Evolutionary conservation across 164 flowering plant species (phyloP).

Genomic region (Sedum album): DNA sequence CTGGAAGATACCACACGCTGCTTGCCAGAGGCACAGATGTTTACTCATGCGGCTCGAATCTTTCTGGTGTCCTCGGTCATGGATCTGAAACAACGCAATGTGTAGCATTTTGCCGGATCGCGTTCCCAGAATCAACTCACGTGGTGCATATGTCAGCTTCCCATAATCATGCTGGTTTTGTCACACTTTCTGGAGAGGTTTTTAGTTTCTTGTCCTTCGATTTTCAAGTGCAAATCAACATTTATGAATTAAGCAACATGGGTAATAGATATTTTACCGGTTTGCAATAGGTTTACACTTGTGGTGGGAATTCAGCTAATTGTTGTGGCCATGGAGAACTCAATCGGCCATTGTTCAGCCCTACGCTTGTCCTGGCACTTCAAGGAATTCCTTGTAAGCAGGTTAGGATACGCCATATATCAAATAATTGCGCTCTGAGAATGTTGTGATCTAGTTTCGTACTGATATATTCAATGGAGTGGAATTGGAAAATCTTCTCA

Average conservation of each 20-base stretch:
- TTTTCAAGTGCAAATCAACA: neutral
- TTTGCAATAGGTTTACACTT: conserved; percentile 71
- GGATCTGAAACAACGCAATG: conserved; percentile 75
- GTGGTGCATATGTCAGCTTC: conserved; percentile 82
- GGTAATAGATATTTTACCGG: neutral
- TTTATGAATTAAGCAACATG: neutral
- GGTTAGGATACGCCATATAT: conserved; percentile 25
- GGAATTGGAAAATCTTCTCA: conserved; percentile 20
- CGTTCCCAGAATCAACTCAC: conserved; percentile 42
- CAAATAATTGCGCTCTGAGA: neutral
- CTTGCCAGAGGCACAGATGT: conserved; percentile 51
- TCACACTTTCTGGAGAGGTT: conserved; percentile 89
- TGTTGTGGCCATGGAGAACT: conserved; percentile 88
- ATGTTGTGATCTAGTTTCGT: neutral
- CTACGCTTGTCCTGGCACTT: conserved; percentile 75
- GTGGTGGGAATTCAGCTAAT: conserved; percentile 86
- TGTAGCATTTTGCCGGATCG: conserved; percentile 55
- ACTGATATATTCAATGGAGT: neutral
- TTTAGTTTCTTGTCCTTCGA: conserved; percentile 9
- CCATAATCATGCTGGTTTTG: conserved; percentile 90
- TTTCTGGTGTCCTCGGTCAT: conserved; percentile 94
- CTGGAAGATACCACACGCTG: conserved; percentile 90
- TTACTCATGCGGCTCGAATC: conserved; percentile 89
- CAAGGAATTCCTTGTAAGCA: conserved; percentile 75
- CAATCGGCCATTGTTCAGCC: conserved; percentile 61